phyloP scores from a whole-genome alignment of 495 filamentous ascomycete genomes.

The Amphirosellinia nigrospora region DNA sequence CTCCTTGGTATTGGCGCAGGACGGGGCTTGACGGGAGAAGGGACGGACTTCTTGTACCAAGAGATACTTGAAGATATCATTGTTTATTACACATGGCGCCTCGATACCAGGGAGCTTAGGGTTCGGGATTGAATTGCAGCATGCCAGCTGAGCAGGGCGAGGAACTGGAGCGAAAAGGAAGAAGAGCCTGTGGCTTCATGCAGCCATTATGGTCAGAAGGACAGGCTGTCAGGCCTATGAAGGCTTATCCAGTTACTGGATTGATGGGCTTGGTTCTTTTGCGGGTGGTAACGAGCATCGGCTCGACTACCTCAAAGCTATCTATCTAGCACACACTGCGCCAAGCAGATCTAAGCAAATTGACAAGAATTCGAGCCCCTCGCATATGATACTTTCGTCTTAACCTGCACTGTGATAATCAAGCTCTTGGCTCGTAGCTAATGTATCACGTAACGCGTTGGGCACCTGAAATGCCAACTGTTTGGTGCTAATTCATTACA shows the following conservation, averaged over 20 bases:
- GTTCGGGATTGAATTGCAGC: constrained; percentile 32
- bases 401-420: constrained; percentile 23
- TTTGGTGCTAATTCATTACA: constrained; percentile 1
- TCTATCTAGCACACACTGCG: constrained; percentile 19
- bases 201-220: constrained; percentile 21
- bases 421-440: background rate
- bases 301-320: constrained; percentile 30
- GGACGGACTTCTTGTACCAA: constrained; percentile 40
- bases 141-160: constrained; percentile 33
- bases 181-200: constrained; percentile 8
- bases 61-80: constrained; percentile 46
- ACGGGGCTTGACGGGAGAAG: constrained; percentile 37
- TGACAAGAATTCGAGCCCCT: constrained; percentile 43
- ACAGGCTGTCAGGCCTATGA: constrained; percentile 27
- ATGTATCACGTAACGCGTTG: constrained; percentile 11
- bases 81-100: constrained; percentile 45
- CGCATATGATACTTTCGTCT: constrained; percentile 21
- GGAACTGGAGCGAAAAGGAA: constrained; percentile 18
- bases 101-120: constrained; percentile 39
- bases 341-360: constrained; percentile 28
- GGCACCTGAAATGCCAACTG: constrained; percentile 1
- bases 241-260: constrained; percentile 42
- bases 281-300: constrained; percentile 32
- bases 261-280: constrained; percentile 45
- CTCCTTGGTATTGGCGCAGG: constrained; percentile 44